These are phyloP conservation scores for Colletotrichum sp. DNA, from an alignment of 2,329 filamentous ascomycete species.

Conservation along the genomic window DNA sequence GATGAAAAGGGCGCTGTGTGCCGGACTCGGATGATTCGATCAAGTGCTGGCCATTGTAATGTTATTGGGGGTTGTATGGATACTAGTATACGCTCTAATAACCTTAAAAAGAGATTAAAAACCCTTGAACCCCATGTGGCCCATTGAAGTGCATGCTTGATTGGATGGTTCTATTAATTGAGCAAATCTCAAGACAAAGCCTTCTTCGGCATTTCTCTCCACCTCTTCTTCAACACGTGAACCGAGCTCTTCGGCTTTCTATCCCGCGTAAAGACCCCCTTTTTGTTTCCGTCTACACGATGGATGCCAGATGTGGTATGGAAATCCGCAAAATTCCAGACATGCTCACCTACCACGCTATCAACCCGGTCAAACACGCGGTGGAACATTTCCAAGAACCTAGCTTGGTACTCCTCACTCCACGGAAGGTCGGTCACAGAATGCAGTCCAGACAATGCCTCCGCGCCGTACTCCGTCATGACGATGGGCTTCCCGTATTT, in stretches of 20 bases:
- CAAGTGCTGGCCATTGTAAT: conserved; percentile 17
- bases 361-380: conserved; percentile 31
- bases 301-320: conserved; percentile 23
- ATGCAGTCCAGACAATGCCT: conserved; percentile 31
- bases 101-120: not conserved
- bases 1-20: conserved; percentile 9
- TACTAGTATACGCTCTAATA: conserved; percentile 9
- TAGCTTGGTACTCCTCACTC: conserved; percentile 32
- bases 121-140: not conserved
- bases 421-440: conserved; percentile 27
- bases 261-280: conserved; percentile 28
- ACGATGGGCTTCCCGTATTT: conserved; percentile 32
- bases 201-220: not conserved
- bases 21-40: conserved; percentile 18
- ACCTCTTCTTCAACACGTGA: conserved; percentile 20
- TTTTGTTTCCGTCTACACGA: conserved; percentile 28
- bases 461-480: conserved; percentile 33
- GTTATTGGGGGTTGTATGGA: conserved; percentile 12
- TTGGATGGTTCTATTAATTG: fast-evolving
- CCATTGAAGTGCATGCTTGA: not conserved
- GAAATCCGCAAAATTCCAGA: conserved; percentile 31
- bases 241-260: conserved; percentile 24
- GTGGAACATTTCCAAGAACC: conserved; percentile 30
- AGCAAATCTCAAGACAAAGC: not conserved
- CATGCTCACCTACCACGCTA: conserved; percentile 30